phyloP scores from a whole-genome alignment of 768 basidiomycete species.

The Mycena olivaceomarginata region DNA sequence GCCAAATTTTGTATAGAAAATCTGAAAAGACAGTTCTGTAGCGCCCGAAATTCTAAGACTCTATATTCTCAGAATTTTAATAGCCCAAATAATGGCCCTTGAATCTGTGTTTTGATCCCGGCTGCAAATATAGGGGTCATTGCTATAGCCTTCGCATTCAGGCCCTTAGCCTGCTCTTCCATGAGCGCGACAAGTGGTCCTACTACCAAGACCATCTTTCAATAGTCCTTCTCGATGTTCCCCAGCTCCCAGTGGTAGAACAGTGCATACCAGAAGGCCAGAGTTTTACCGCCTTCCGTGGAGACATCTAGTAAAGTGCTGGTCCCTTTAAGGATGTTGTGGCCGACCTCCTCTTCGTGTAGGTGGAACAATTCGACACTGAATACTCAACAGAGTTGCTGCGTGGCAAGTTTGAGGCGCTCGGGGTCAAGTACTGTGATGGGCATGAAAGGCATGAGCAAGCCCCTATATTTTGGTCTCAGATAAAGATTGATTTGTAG shows the following conservation, averaged over 20 bases:
- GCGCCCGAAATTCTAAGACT: too few relatives aligned
- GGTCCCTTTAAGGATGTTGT: not conserved
- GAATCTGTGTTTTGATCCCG: not conserved
- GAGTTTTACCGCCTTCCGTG: conserved; percentile 44
- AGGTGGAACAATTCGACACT: too few relatives aligned
- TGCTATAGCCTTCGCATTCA: conserved; percentile 28
- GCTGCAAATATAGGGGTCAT: not conserved
- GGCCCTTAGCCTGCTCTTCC: conserved; percentile 23
- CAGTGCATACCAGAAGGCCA: conserved; percentile 44
- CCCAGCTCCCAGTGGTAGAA: conserved; percentile 44
- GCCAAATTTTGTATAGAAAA: too few relatives aligned
- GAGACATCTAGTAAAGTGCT: conserved; percentile 39
- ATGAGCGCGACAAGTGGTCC: conserved; percentile 39
- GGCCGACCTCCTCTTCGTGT: too few relatives aligned
- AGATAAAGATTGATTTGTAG: too few relatives aligned
- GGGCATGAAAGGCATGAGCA: too few relatives aligned
- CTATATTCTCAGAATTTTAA: not conserved
- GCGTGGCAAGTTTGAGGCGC: too few relatives aligned
- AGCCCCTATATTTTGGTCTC: not conserved
- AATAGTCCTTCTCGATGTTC: conserved; percentile 6
- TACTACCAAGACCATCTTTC: conserved; percentile 42
- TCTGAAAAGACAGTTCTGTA: too few relatives aligned
- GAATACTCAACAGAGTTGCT: too few relatives aligned
- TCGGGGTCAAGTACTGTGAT: too few relatives aligned
- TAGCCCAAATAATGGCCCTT: not conserved